A percentile compares a stretch with the other conserved stretches of the same genome.
Conservation (phyloP, 2,329 filamentous ascomycete species). For the Aspergillus sp. region DNA sequence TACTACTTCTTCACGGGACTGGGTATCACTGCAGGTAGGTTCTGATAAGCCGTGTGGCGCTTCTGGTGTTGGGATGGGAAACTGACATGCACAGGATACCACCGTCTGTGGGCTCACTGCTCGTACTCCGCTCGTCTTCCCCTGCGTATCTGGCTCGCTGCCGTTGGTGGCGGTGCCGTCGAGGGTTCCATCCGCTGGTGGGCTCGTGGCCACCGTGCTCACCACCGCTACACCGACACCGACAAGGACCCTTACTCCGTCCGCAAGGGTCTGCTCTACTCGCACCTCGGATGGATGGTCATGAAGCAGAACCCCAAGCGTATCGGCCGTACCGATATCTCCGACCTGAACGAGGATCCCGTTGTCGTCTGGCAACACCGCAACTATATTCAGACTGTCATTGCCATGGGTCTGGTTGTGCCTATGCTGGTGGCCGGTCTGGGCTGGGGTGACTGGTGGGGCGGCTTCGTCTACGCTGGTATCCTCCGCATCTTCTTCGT, state of each 20-base stretch:
- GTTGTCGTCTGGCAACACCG: constrained; percentile 86
- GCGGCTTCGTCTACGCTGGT: constrained; percentile 81
- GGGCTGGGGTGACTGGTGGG: constrained; percentile 76
- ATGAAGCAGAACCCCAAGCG: constrained; percentile 92
- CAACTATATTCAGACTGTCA: constrained; percentile 77
- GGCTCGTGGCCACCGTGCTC: constrained; percentile 81
- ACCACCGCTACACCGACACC: constrained; percentile 90
- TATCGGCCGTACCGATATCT: constrained; percentile 83
- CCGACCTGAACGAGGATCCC: constrained; percentile 81
- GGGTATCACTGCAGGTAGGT: constrained; percentile 73
- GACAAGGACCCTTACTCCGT: constrained; percentile 91
- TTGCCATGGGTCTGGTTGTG: constrained; percentile 74
- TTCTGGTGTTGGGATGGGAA: not conserved
- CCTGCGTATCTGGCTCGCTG: constrained; percentile 78
- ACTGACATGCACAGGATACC: constrained; percentile 56
- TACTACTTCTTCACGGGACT: constrained; percentile 85
- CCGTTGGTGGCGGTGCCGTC: constrained; percentile 77
- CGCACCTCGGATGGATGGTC: constrained; percentile 85
- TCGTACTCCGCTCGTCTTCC: constrained; percentile 76
- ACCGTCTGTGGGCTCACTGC: constrained; percentile 82
- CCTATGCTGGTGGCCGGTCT: constrained; percentile 74
- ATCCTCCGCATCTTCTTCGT: constrained; percentile 87
- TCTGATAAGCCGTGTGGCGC: not conserved
- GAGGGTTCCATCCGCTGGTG: constrained; percentile 88
- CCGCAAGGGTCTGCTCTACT: constrained; percentile 82